A percentile compares a stretch with the other conserved stretches of the same genome.
phyloP scores from a whole-genome alignment of 257 asterid genomes.

The Salvia hispanica region DNA sequence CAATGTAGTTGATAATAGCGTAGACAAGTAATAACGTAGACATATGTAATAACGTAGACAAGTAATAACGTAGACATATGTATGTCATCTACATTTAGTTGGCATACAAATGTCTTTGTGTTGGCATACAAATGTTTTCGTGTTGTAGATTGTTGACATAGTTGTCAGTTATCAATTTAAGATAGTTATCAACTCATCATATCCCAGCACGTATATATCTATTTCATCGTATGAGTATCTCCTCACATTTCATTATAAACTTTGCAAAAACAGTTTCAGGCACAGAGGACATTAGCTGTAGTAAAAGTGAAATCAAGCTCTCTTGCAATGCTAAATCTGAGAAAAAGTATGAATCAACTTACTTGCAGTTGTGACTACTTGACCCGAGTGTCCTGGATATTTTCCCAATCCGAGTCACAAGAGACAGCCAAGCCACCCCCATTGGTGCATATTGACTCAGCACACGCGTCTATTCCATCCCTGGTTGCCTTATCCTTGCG shows the following conservation, averaged over 20 bases:
- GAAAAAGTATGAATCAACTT: conserved; percentile 9
- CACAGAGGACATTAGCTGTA: background rate
- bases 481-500: conserved; percentile 32
- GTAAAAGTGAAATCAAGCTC: background rate
- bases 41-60: no score
- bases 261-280: background rate
- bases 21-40: no score
- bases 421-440: conserved; percentile 59
- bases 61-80: no score
- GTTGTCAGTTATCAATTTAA: no score
- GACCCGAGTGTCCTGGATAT: conserved; percentile 38
- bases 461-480: conserved; percentile 26
- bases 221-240: background rate
- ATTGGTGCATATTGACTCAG: conserved; percentile 67
- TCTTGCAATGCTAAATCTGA: background rate
- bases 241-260: background rate
- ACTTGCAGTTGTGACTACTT: conserved; percentile 29
- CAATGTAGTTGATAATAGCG: no score
- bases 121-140: no score
- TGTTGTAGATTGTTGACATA: no score
- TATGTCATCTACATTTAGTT: no score
- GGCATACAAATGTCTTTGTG: no score
- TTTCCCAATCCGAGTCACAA: conserved; percentile 65
- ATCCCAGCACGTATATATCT: background rate
- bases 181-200: no score